These are phyloP conservation scores for Monosporascus cannonballus DNA, from an alignment of 2,329 filamentous ascomycete species.

Conservation along the genomic window DNA sequence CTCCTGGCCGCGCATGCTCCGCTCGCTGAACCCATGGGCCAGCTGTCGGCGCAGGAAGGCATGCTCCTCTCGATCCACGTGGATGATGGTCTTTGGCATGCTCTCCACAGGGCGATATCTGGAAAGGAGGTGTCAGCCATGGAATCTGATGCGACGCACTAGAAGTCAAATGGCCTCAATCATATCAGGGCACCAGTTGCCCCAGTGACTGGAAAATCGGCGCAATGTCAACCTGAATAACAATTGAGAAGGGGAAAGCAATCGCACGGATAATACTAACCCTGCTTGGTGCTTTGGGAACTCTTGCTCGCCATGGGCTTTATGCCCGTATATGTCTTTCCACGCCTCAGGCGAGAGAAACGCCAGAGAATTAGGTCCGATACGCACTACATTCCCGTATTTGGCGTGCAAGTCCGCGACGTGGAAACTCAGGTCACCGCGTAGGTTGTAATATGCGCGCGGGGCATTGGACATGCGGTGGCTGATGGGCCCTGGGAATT, in stretches of 20 bases:
- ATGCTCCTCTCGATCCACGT: not conserved
- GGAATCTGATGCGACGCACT: no score
- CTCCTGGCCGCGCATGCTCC: not conserved
- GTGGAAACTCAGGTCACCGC: not conserved
- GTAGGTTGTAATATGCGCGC: not conserved
- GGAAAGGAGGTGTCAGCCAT: not conserved
- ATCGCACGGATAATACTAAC: not conserved
- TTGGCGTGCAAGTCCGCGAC: not conserved
- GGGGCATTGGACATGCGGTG: not conserved
- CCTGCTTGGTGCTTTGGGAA: not conserved
- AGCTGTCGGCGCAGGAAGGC: not conserved
- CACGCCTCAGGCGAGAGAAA: not conserved
- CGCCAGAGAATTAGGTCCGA: not conserved
- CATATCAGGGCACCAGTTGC: no score
- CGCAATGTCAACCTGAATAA: no score
- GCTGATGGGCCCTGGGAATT: not conserved
- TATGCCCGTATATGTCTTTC: slow-evolving; percentile 4
- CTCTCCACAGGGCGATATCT: not conserved
- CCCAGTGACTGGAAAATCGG: no score
- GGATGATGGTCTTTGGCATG: not conserved
- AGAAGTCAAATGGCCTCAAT: no score
- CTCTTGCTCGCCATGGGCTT: not conserved
- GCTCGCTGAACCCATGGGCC: not conserved
- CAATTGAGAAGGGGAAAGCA: not conserved
- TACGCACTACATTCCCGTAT: not conserved